Evolutionary conservation across 164 flowering plant genomes (phyloP), one percentile per base, ranked within the genome.

Genomic region (Vitis amurensis): DNA sequence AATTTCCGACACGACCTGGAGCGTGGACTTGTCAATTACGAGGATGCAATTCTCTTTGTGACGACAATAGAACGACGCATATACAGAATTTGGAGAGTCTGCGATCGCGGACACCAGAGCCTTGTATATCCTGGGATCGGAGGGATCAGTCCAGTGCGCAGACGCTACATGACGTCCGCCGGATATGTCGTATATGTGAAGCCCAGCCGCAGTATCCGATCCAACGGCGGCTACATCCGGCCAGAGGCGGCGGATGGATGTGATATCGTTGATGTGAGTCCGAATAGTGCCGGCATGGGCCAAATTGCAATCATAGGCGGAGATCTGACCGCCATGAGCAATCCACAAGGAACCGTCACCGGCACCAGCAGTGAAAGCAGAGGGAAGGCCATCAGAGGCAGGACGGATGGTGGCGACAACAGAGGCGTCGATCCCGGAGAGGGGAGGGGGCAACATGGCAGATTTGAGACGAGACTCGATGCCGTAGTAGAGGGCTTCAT

Each of bases 251-350:
- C 77, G 74, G 23, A 95, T 78, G 11, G 93, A 83, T 48, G 85
- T 77, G 70, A 95, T 82, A 2, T 78, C 71, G 4, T 91, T 89
- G 47, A 91, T 68, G 69, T 95, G 98, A 13, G 98, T 89, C 52
- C 98, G 86, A 11, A 90, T 67, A 12, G 98, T 88, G 4, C 75
- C 83, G 44, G 82, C 5, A 59, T 81, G 93, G 48, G 80, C 53
- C 47, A 93, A 81, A 66, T 78, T 83, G 84, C 86, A 82, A 44
- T 95, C 94, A 71, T 90, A 95, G 66, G 75, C 74, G 49, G 98
- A 90, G 57, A 95, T 79, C 80, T 89, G 94, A 55, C 97, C 98
- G 13, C 88, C 94, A 72, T 93, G 98, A 1, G 97, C 97, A 8
- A 88, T 71, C 87, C 88, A 87, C 59, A 93, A 50, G 12, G 96